Evolutionary conservation across 208 protist species (phyloP), one percentile per base, ranked within the genome.

Genomic region (Vickermania ingenoplastis): DNA sequence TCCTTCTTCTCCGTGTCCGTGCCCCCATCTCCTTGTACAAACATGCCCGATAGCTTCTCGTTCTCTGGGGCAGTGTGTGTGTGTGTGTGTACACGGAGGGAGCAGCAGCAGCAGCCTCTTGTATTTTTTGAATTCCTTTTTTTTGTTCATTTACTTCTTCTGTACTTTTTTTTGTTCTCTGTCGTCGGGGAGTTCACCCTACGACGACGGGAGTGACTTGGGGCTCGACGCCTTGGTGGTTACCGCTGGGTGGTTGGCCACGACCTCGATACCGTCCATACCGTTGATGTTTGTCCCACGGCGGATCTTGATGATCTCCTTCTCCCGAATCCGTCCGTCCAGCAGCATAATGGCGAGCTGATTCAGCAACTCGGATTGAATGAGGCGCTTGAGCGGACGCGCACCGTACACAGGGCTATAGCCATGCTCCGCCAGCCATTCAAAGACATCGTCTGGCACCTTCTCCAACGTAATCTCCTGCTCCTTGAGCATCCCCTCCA

Each of bases 361-460:
- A 56, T 91, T 97, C n/a, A 98, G 77, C 41, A 98, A 63, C 57
- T 96, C 75, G n/a, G 71, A 79, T 71, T 97, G 82, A 63, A 98
- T 60, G 5, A 92, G 71, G n/a, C 96, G 86, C 70, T 95, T 92
- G 64, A 98, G 73, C 1, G 97, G 97, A 4, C 97, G 75, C 11
- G 96, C 97, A 63, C 97, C 97, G 71, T 98, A 99, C 22, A 89
- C 72, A 3, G 89, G 72, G 61, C 95, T 96, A 79, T 97, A 98
- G 23, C 90, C 79, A 14, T 79, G 54, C 25, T 74, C 74, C 2
- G 77, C 74, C 14, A 98, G 83, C 73, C 73, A 91, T 26, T 96
- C 82, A 31, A 75, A 79, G 22, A 96, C 96, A 29, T 73, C 73
- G 13, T 62, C 63, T 0, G 70, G 61, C 13, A 91, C 57, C 11